Evolutionary conservation across 2,329 filamentous ascomycete species (phyloP).

Genomic region (Gnomoniopsis smithogilvyi): DNA sequence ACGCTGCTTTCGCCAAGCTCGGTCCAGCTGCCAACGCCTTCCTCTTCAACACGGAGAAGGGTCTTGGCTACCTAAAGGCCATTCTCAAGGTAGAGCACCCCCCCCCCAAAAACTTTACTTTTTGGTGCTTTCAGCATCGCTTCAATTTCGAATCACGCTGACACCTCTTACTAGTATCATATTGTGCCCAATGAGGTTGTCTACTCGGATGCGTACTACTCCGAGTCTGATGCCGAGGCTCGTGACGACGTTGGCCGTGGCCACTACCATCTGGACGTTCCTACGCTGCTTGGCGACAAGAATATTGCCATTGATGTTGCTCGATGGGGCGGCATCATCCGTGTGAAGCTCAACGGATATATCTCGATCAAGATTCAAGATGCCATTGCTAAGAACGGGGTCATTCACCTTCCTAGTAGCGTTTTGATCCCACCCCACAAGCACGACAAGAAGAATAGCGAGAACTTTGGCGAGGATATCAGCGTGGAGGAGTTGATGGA

Average conservation of each 20-base stretch:
- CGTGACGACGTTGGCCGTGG: slow-evolving; percentile 35
- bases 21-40: slow-evolving; percentile 75
- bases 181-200: slow-evolving; percentile 70
- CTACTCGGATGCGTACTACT: slow-evolving; percentile 81
- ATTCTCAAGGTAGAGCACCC: slow-evolving; percentile 51
- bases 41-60: slow-evolving; percentile 73
- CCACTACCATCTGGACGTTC: slow-evolving; percentile 66
- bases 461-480: slow-evolving; percentile 46
- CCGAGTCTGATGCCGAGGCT: slow-evolving; percentile 36
- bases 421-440: slow-evolving; percentile 75
- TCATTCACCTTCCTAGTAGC: slow-evolving; percentile 71
- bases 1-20: slow-evolving; percentile 75
- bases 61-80: slow-evolving; percentile 72
- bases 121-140: too few relatives aligned
- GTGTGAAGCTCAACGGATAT: slow-evolving; percentile 74
- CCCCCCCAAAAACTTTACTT: too few relatives aligned
- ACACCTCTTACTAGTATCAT: slow-evolving; percentile 53
- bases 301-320: slow-evolving; percentile 69
- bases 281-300: slow-evolving; percentile 66
- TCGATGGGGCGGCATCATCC: slow-evolving; percentile 63
- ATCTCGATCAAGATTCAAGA: slow-evolving; percentile 65
- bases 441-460: slow-evolving; percentile 33
- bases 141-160: too few relatives aligned
- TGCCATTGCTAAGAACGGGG: slow-evolving; percentile 72
- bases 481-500: slow-evolving; percentile 59